Evolutionary conservation across 306 rosid species (phyloP).

Genomic region (Spatholobus suberectus): DNA sequence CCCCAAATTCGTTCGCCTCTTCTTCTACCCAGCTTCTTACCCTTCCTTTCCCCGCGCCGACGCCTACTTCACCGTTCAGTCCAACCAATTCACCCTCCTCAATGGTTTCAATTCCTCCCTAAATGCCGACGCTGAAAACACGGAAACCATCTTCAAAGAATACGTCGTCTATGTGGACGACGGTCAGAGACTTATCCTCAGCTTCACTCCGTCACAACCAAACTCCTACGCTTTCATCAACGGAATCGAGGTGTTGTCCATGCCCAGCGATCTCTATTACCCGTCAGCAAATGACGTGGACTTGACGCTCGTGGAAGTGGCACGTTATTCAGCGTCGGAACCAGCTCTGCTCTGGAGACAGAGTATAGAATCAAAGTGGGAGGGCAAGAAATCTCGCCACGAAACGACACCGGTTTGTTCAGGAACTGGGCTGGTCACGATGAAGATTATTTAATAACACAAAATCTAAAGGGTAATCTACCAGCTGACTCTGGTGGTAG

Average conservation of each 20-base stretch:
- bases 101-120: conserved; percentile 51
- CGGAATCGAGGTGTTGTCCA: conserved; percentile 74
- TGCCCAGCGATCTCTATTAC: conserved; percentile 69
- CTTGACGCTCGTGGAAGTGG: background rate
- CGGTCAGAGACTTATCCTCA: conserved; percentile 44
- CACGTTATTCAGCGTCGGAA: background rate
- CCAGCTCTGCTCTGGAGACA: conserved; percentile 32
- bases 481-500: accelerated
- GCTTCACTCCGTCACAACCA: conserved; percentile 46
- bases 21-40: conserved; percentile 46
- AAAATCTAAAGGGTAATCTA: background rate
- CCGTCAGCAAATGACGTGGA: background rate
- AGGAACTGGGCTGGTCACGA: conserved; percentile 29
- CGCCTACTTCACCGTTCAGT: conserved; percentile 47
- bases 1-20: conserved; percentile 49
- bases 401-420: conserved; percentile 38
- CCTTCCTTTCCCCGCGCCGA: conserved; percentile 17
- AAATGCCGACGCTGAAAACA: conserved; percentile 2
- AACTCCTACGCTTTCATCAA: conserved; percentile 64
- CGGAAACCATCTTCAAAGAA: conserved; percentile 38
- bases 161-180: conserved; percentile 43
- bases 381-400: background rate
- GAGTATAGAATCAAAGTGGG: conserved; percentile 42
- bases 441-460: background rate
- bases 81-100: conserved; percentile 40